phyloP scores from a whole-genome alignment of 1,139 yeast genomes.

The Williopsis jadinii region DNA sequence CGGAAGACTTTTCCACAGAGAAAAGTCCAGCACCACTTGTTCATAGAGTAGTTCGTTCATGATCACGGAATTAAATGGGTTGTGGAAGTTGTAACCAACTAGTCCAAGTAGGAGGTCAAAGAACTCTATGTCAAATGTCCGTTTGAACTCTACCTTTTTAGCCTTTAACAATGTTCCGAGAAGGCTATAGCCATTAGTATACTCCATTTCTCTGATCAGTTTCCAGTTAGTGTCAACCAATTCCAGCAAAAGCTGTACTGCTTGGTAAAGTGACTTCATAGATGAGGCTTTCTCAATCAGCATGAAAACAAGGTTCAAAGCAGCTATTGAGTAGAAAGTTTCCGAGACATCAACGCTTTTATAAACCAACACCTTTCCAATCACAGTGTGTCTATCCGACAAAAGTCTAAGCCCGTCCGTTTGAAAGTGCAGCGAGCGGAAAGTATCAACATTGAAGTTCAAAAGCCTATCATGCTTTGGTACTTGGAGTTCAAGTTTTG shows the following conservation, averaged over 20 bases:
- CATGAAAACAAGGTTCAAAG: conserved; percentile 27
- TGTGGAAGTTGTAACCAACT: conserved; percentile 37
- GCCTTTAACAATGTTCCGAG: conserved; percentile 33
- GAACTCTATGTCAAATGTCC: conserved; percentile 25
- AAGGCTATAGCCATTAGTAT: conserved; percentile 35
- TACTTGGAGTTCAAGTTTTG: conserved; percentile 12
- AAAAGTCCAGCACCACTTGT: conserved; percentile 39
- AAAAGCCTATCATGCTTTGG: conserved; percentile 11
- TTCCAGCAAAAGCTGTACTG: conserved; percentile 28
- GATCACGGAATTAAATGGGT: conserved; percentile 38
- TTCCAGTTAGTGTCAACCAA: conserved; percentile 27
- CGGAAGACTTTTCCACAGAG: conserved; percentile 36
- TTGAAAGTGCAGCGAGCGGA: conserved; percentile 1
- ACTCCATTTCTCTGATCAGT: conserved; percentile 32
- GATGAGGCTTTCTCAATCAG: conserved; percentile 28
- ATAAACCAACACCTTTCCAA: conserved; percentile 17
- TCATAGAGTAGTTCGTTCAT: conserved; percentile 40
- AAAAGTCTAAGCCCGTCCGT: neutral
- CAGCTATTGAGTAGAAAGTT: conserved; percentile 32
- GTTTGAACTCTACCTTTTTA: conserved; percentile 23
- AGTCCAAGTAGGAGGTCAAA: conserved; percentile 34
- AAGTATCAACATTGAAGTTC: conserved; percentile 14
- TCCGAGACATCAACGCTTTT: conserved; percentile 22
- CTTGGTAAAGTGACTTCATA: conserved; percentile 17
- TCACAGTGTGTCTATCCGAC: conserved; percentile 2